These are phyloP conservation scores for Gossypium schwendimanii DNA, from an alignment of 441 rosid genomes.

Conservation along the genomic window DNA sequence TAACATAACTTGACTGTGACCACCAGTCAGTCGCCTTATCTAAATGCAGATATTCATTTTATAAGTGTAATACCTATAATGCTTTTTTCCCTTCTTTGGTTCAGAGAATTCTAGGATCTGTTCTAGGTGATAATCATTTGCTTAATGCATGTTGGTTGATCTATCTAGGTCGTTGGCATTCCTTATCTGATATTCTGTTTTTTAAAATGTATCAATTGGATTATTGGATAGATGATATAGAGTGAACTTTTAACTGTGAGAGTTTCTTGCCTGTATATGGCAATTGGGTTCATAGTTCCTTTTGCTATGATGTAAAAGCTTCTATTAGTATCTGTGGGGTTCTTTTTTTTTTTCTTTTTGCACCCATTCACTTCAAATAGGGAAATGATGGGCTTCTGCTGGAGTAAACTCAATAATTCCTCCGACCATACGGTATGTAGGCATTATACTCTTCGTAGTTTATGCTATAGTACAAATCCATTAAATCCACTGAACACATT, in stretches of 20 bases:
- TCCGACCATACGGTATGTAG: conserved; percentile 97
- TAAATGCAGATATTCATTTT: neutral
- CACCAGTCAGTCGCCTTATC: neutral
- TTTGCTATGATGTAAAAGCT: conserved; percentile 37
- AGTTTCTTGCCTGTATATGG: conserved; percentile 19
- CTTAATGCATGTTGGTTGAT: conserved; percentile 8
- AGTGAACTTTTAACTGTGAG: conserved; percentile 3
- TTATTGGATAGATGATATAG: conserved; percentile 3
- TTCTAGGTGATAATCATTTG: neutral
- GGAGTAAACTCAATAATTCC: conserved; percentile 88
- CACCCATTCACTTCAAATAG: conserved; percentile 81
- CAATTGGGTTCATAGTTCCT: conserved; percentile 16
- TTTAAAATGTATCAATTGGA: conserved; percentile 8
- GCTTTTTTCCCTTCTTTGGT: neutral
- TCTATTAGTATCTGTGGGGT: conserved; percentile 42
- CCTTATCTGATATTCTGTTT: conserved; percentile 19
- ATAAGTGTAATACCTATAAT: neutral
- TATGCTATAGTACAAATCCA: conserved; percentile 44
- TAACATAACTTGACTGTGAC: neutral
- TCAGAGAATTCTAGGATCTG: conserved; percentile 4
- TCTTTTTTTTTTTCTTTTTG: conserved; percentile 27
- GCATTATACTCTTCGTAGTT: conserved; percentile 47
- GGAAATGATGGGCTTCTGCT: conserved; percentile 96
- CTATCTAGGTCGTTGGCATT: conserved; percentile 1
- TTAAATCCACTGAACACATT: conserved; percentile 34